Evolutionary conservation across 345 rosid species (phyloP), one percentile per base, ranked within the genome.

Genomic region (Hirschfeldia incana): DNA sequence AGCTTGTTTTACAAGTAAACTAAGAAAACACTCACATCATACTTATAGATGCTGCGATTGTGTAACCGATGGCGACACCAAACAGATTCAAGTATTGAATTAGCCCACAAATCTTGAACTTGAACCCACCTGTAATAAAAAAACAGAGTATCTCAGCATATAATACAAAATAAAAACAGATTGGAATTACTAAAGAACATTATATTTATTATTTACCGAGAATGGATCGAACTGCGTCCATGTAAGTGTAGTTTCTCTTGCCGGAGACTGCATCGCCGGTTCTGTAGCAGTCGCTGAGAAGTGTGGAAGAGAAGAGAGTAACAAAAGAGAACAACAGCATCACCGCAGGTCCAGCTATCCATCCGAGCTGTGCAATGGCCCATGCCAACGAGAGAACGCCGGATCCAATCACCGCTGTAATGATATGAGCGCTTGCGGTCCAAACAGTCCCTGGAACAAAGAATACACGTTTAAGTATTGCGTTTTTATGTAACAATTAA

Each of bases 301-400:
- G 90, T 64, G 88, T 70, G 0, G 98, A 89, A 65, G 94, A 87
- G 77, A 85, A 91, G 80, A 69, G 92, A 66, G 91, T 93, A 29
- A 89, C 87, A 0, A 89, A 32, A 12, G 97, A 86, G 78, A 93
- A 93, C 83, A 93, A 46, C 32, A 93, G 70, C 97, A 93, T 89
- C 37, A 89, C 90, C 9, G 86, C 74, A 63, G 98, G 97, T 17
- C 98, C 97, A 39, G 92, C 97, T 46, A 89, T 57, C 98, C 98
- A 93, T 0, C 98, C 98, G 5, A 93, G 91, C 77, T 93, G 97
- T 63, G 90, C 94, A 16, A 89, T 87, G 5, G 97, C 94, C 96
- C 96, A 92, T 0, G 96, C 97, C 58, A 93, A 79, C 2, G 97
- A 88, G 12, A 93, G 84, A 67, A 93, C 98, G 8, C 98, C 98